A percentile compares a stretch with the other conserved stretches of the same genome.
Conservation (phyloP, 1,284 basidiomycete species). For the Coniferiporia weirii region DNA sequence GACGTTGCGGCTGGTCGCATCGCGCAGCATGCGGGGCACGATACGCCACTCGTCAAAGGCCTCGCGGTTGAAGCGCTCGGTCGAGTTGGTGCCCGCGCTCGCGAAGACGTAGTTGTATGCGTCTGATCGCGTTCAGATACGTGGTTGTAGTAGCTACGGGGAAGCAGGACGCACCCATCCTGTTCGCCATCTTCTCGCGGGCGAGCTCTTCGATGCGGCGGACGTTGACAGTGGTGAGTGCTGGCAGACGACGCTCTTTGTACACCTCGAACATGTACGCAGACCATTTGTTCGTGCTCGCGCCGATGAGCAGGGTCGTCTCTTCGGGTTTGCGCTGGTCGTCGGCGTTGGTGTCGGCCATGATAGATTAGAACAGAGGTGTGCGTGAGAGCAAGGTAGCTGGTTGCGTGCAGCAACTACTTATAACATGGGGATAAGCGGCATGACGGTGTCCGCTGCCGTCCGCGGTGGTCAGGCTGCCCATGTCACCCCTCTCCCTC, state of each 20-base stretch:
- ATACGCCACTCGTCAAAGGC: conserved; percentile 59
- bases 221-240: conserved; percentile 36
- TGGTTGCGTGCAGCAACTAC: too few relatives aligned
- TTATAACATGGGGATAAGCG: too few relatives aligned
- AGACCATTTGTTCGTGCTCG: conserved; percentile 25
- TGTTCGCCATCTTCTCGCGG: conserved; percentile 36
- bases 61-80: conserved; percentile 49
- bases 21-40: conserved; percentile 73
- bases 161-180: conserved; percentile 27
- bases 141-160: not conserved
- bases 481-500: too few relatives aligned
- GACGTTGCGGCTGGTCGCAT: conserved; percentile 57
- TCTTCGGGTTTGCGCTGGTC: not conserved
- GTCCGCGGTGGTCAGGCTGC: too few relatives aligned
- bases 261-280: conserved; percentile 27
- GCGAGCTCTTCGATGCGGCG: conserved; percentile 42
- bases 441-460: too few relatives aligned
- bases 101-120: conserved; percentile 60
- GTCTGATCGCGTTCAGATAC: conserved; percentile 31
- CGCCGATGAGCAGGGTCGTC: not conserved
- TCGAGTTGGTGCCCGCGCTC: conserved; percentile 55
- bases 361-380: too few relatives aligned
- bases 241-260: conserved; percentile 26
- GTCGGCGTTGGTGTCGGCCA: too few relatives aligned
- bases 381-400: too few relatives aligned